Evolutionary conservation across 2,329 filamentous ascomycete species (phyloP).

Genomic region (Epichloe amarillans): DNA sequence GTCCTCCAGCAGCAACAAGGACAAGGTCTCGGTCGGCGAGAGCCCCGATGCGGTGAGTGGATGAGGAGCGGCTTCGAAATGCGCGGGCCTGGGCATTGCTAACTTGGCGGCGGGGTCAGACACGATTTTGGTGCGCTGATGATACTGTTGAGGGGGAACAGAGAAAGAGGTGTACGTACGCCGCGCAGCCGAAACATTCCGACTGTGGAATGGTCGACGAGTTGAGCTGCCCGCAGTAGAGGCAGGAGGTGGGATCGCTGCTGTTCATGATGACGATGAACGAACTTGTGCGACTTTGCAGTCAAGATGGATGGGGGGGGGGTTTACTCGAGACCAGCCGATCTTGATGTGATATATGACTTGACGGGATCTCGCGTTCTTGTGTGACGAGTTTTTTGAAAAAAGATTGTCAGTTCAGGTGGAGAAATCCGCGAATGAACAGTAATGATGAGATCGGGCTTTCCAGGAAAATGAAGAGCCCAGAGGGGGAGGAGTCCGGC

Average conservation of each 20-base stretch:
- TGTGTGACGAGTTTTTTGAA: too few species aligned
- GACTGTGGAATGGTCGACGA: slow-evolving; percentile 8
- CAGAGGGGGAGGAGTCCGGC: too few species aligned
- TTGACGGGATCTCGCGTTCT: too few species aligned
- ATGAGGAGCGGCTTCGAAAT: neutral
- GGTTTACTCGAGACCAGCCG: too few species aligned
- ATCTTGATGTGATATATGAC: too few species aligned
- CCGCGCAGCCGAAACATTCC: slow-evolving; percentile 11
- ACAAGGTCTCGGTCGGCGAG: neutral
- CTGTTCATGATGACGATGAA: neutral
- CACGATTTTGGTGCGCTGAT: neutral
- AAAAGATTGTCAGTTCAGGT: too few species aligned
- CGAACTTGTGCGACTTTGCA: neutral
- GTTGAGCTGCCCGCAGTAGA: slow-evolving; percentile 9
- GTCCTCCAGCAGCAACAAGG: neutral
- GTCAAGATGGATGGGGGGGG: neutral
- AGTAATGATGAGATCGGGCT: too few species aligned
- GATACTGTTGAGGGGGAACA: neutral
- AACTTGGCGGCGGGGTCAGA: neutral
- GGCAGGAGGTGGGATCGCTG: slow-evolving; percentile 4
- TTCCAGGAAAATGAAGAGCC: too few species aligned
- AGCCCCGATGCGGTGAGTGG: neutral
- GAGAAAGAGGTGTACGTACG: slow-evolving; percentile 3
- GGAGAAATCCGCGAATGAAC: too few species aligned
- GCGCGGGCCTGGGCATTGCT: neutral